Conservation (phyloP, 164 flowering plant species). For the Chimonanthus praecox region DNA sequence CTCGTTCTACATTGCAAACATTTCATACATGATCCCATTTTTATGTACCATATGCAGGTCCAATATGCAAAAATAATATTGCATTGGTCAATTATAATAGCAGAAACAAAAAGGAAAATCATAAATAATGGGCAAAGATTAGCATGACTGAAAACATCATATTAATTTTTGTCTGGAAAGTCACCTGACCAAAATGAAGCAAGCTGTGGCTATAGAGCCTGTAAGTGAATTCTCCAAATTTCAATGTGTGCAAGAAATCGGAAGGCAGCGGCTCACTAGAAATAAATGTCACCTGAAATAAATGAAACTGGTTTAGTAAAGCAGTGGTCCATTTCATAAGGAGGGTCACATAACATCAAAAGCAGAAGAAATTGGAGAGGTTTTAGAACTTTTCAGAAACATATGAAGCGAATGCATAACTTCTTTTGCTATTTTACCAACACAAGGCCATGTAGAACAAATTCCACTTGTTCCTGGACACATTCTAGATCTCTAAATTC, state of each 20-base stretch:
- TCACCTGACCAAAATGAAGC: slow-evolving; percentile 96
- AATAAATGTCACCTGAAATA: slow-evolving; percentile 85
- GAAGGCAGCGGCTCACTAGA: slow-evolving; percentile 66
- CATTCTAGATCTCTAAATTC: background rate
- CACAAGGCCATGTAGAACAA: background rate
- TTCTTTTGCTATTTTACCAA: background rate
- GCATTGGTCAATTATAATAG: background rate
- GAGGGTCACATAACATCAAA: background rate
- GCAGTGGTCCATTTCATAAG: background rate
- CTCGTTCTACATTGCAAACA: too few species aligned
- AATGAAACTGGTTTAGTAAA: background rate
- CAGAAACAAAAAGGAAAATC: background rate
- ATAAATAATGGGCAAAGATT: background rate
- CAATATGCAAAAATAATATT: background rate
- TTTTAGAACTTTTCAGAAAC: background rate
- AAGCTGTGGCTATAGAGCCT: slow-evolving; percentile 90
- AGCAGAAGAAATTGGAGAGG: background rate
- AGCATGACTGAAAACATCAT: background rate
- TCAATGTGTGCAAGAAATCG: slow-evolving; percentile 56
- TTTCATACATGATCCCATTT: too few species aligned
- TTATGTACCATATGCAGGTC: too few species aligned
- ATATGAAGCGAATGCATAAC: background rate
- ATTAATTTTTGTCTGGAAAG: background rate
- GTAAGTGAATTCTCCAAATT: slow-evolving; percentile 60
- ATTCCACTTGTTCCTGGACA: background rate